These are phyloP conservation scores for Thermothelomyces thermophilus DNA, from an alignment of 2,329 filamentous ascomycete genomes.

Conservation along the genomic window DNA sequence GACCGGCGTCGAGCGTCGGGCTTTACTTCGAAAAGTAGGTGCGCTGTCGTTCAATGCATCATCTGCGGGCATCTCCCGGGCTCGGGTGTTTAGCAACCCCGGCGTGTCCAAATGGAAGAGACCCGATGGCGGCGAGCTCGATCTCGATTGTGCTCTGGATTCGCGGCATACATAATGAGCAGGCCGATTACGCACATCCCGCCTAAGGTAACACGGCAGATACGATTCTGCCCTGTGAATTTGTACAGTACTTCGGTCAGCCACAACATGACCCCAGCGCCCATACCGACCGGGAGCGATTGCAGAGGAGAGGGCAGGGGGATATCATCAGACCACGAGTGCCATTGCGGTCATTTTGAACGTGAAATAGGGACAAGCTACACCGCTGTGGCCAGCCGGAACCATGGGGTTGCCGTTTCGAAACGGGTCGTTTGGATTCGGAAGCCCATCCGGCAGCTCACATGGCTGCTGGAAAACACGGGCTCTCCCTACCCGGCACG, in stretches of 20 bases:
- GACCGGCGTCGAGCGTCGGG: not conserved
- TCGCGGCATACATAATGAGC: not conserved
- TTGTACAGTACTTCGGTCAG: conserved; percentile 2
- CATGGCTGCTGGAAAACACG: not conserved
- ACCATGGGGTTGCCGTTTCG: conserved; percentile 8
- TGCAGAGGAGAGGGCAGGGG: not conserved
- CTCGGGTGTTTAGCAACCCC: not conserved
- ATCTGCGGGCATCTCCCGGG: not conserved
- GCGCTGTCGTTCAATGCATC: not conserved
- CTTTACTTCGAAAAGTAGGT: not conserved
- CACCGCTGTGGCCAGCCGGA: conserved; percentile 2
- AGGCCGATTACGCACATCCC: conserved; percentile 9
- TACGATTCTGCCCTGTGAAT: not conserved
- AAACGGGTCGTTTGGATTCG: conserved; percentile 3
- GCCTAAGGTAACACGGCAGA: conserved; percentile 9
- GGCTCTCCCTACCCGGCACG: not conserved
- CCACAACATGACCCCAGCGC: not conserved
- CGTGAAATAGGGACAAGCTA: not conserved
- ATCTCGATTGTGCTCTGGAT: not conserved
- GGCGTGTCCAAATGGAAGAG: not conserved
- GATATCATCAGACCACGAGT: not conserved
- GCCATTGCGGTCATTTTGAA: not conserved
- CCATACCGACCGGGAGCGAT: not conserved
- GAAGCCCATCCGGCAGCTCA: conserved; percentile 4
- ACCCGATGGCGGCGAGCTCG: not conserved